Conservation (phyloP, 441 rosid genomes). For the Sinapis alba region DNA sequence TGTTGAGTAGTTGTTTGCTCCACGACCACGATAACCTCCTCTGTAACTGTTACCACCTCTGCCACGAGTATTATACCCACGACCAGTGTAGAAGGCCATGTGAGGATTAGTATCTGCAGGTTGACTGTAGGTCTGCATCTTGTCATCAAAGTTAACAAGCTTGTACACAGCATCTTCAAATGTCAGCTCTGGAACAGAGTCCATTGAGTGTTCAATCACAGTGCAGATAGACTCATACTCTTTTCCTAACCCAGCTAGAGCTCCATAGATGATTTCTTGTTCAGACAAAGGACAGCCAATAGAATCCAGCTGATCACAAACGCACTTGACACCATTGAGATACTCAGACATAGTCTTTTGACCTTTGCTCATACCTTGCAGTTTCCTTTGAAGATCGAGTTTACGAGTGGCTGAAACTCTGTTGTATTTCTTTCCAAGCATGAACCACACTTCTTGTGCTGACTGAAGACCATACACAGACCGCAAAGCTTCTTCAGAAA, state of each 20-base stretch:
- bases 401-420: background rate
- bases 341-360: background rate
- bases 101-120: no score
- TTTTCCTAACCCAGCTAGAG: background rate
- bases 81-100: no score
- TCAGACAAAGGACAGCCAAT: background rate
- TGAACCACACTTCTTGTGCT: background rate
- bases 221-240: background rate
- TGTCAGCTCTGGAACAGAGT: no score
- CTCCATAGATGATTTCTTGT: background rate
- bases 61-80: no score
- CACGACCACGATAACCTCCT: background rate
- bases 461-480: background rate
- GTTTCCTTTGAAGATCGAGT: background rate
- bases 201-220: background rate
- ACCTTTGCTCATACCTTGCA: background rate
- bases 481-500: background rate
- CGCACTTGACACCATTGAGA: background rate
- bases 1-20: background rate
- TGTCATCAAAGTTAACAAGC: no score
- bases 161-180: no score
- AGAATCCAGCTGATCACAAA: background rate
- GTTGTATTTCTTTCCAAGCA: background rate
- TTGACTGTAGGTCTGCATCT: no score
- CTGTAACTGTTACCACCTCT: no score